phyloP scores from a whole-genome alignment of 257 asterid genomes.

The Coffea canephora region DNA sequence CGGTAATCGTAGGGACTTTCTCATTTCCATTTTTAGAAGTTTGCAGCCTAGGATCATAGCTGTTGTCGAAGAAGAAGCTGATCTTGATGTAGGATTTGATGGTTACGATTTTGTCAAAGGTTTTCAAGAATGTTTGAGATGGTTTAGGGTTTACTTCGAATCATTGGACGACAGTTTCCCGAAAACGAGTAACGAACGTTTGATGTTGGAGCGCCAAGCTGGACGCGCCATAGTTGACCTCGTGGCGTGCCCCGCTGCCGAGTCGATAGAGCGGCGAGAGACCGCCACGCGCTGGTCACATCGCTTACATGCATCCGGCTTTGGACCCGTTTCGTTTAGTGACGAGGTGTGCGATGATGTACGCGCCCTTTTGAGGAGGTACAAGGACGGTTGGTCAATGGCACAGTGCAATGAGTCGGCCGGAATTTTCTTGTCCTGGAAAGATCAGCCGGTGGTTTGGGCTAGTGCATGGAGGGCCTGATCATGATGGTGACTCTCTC shows the following conservation, averaged over 20 bases:
- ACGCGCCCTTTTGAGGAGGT: slow-evolving; percentile 80
- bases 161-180: slow-evolving; percentile 76
- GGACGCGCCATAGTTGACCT: slow-evolving; percentile 86
- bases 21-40: slow-evolving; percentile 53
- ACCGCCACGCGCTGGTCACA: slow-evolving; percentile 72
- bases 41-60: slow-evolving; percentile 69
- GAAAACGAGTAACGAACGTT: slow-evolving; percentile 68
- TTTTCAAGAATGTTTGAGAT: slow-evolving; percentile 69
- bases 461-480: slow-evolving; percentile 98
- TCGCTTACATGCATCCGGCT: slow-evolving; percentile 72
- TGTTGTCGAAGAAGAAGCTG: slow-evolving; percentile 89
- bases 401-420: slow-evolving; percentile 51
- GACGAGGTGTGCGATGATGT: slow-evolving; percentile 96
- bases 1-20: slow-evolving; percentile 46
- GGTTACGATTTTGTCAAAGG: slow-evolving; percentile 61
- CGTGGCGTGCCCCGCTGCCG: slow-evolving; percentile 62
- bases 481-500: slow-evolving; percentile 20
- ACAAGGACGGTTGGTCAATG: slow-evolving; percentile 97
- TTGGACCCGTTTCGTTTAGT: slow-evolving; percentile 41
- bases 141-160: slow-evolving; percentile 96
- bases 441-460: slow-evolving; percentile 98
- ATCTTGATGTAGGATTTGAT: slow-evolving; percentile 65
- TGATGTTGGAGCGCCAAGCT: slow-evolving; percentile 88
- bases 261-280: slow-evolving; percentile 85
- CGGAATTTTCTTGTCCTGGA: slow-evolving; percentile 97